phyloP scores from a whole-genome alignment of 2,329 filamentous ascomycete species.

The Cytospora piceicola region DNA sequence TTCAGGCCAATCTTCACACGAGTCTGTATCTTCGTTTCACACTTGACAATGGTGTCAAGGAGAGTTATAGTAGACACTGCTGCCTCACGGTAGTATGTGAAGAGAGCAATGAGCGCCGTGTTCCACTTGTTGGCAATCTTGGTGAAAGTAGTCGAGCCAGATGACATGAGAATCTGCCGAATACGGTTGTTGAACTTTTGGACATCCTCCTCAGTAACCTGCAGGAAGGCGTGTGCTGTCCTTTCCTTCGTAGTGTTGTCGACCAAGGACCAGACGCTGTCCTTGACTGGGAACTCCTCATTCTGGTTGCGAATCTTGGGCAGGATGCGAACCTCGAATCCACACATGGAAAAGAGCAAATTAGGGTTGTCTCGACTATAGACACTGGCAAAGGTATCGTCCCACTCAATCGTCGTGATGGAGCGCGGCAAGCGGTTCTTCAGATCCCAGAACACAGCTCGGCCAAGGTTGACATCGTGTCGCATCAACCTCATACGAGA shows the following conservation, averaged over 20 bases:
- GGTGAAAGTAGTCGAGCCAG: conserved; percentile 97
- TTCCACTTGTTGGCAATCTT: conserved; percentile 99
- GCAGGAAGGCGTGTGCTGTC: conserved; percentile 94
- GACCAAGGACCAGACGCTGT: conserved; percentile 96
- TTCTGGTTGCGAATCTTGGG: conserved; percentile 95
- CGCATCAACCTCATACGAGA: conserved; percentile 98
- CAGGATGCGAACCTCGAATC: conserved; percentile 94
- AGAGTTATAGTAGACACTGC: conserved; percentile 94
- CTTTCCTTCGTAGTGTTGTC: conserved; percentile 97
- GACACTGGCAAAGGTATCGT: conserved; percentile 96
- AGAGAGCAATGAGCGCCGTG: conserved; percentile 92
- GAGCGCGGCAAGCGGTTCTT: conserved; percentile 96
- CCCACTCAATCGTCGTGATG: conserved; percentile 97
- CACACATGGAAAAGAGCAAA: conserved; percentile 94
- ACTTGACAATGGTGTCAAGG: conserved; percentile 97
- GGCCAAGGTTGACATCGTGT: conserved; percentile 95
- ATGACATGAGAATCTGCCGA: conserved; percentile 98
- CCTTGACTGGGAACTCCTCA: conserved; percentile 95
- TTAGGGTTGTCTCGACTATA: conserved; percentile 99
- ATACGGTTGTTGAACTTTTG: conserved; percentile 99
- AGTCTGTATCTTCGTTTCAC: conserved; percentile 99
- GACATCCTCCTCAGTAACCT: conserved; percentile 97
- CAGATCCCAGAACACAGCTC: conserved; percentile 98
- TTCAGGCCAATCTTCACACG: conserved; percentile 98
- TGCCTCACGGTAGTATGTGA: conserved; percentile 98